Base-by-base conservation (phyloP, 1,139 yeast species). In the Ogataea hybrid region DNA sequence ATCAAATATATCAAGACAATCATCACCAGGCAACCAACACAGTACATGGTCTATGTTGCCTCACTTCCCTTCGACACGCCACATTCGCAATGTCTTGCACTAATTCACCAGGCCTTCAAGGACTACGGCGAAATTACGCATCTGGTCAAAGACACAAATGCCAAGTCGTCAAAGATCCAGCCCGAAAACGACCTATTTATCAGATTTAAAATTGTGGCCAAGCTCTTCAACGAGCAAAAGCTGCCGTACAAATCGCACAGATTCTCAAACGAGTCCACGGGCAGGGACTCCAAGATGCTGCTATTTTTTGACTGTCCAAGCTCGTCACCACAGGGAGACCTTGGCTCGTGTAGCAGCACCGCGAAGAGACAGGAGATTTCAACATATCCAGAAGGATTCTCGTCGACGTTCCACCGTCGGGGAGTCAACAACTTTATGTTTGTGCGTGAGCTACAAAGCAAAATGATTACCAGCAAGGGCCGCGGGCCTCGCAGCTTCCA, bases 391-490 rank as follows among this genome's bases (percentile, higher is more conserved):
- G 73, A 69, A 47, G 73, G 74, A 0, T 69, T 68, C 39, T 60
- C 72, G 3, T 69, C 73, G 2, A 69, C 73, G 5, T 69, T 69
- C 49, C 70, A 69, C 49, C 59, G 65, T 35, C 51, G 73, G 33
- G 72, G 72, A 3, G 59, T 59, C 10, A 68, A 68, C 43, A 67
- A 67, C 48, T 69, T 69, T 47, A 69, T 69, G 73, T 69, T 69
- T 57, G 71, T 69, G 2, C 55, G 73, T 42, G 74, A 69, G 46
- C 51, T 69, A 27, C 74, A 69, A 43, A 63, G 70, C 22, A 69
- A 69, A 44, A 58, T 68, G 48, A 63, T 67, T 18, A 61, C 69
- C 7, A 62, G 64, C 14, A 65, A 67, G 41, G 46, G 53, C 9
- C 49, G 63, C 30, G 47, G 44, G 10, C 31, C 47, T 14, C 52